Base-by-base conservation (phyloP, 2,329 filamentous ascomycete genomes). In the Calonectria honghensis region DNA sequence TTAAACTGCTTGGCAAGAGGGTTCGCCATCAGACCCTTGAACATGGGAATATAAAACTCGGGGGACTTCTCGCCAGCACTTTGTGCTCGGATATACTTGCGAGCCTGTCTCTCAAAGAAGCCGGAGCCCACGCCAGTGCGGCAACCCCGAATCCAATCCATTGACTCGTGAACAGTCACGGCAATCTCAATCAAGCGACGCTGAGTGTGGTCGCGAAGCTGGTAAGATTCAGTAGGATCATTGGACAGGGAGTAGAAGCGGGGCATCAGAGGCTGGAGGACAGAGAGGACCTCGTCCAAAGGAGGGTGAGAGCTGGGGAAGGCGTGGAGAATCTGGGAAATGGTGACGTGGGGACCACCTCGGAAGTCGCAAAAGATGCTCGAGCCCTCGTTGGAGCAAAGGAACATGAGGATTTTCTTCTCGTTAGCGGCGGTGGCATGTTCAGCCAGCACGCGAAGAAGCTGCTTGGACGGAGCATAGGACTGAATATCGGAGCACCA, bases 171-270 rank as follows among this genome's bases (percentile, higher is more conserved):
- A 74, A 99, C 93, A 10, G 96, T 97, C 72, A 99, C 97, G n/a
- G 97, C 97, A 81, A 98, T 94, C 87, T 98, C 97, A 81, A 99
- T 93, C 74, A 98, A 87, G 37, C 96, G 94, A 77, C 94, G 94
- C 78, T 91, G 90, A 77, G 94, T 91, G 50, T 92, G 91, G 76
- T 94, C 94, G 76, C 92, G 91, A 29, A 93, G 90, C 76, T 91
- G 90, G 75, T 91, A 94, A 10, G 90, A 90, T 79, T 97, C 92
- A 77, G 97, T 95, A 0, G 97, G 97, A 82, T 99, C 97, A 84
- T 98, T 98, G 69, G 96, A 98, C 18, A 99, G 92, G 5, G 96
- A 98, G 88, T 99, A 99, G 88, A 99, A 99, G 74, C 97, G 94
- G 3, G 97, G 97, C 96, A 98, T 98, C 67, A 98, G 90, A 64